Evolutionary conservation across 108 stramenopile genomes (phyloP), one percentile per base, ranked within the genome.

Genomic region (Nitzschia sp.): DNA sequence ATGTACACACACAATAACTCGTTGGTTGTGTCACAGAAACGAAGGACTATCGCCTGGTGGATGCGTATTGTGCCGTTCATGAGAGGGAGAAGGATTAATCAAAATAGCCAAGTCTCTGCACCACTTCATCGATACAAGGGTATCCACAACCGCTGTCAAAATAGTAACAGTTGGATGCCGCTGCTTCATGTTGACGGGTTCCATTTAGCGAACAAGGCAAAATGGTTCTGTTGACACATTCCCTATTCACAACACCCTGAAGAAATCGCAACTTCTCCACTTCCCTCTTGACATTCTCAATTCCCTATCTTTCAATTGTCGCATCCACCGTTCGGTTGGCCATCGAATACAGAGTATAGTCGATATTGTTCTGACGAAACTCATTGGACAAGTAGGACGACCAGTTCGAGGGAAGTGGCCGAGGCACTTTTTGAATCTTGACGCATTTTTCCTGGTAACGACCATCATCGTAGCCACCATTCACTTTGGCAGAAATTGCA

Each of bases 401-500:
- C 48, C 48, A 11, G n/a, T 34, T 39, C n/a, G n/a, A n/a, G n/a
- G n/a, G n/a, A 5, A 29, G 24, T 5, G 63, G 26, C 10, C 21
- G 53, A 50, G 63, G 63, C 29, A 34, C 20, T 51, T 50, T n/a
- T 51, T 64, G 63, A 21, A 73, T 73, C 38, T 12, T 22, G 19
- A 38, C 22, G 38, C 72, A 73, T 8, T 43, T 52, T 2, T 46
- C 51, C 8, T 66, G n/a, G 65, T 53, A 73, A 41, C 67, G n/a
- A 19, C 75, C 75, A 65, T 76, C 72, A 40, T 79, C 78, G 43
- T 57, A 79, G 29, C 67, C 65, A 19, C 78, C 78, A 10, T 41
- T n/a, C 21, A 26, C 10, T 52, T 79, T 79, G 52, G 72, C 34
- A 7, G 38, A 26, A 15, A 73, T 37, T 15, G 50, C 51, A 38